Evolutionary conservation across 169 alveolate genomes (phyloP).

Genomic region (Sarcocystis neurona): DNA sequence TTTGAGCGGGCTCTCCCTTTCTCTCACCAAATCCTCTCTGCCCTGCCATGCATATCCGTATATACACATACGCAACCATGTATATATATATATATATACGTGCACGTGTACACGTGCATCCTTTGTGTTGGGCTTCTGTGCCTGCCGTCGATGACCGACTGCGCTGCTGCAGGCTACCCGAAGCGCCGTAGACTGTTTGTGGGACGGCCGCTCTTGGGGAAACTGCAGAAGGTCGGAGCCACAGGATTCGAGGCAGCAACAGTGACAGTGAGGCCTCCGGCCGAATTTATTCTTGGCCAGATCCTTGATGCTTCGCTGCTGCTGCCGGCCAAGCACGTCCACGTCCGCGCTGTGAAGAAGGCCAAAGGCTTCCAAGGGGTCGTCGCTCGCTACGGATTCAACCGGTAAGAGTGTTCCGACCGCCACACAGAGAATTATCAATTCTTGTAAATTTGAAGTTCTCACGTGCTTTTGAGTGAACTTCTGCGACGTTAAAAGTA

Average conservation of each 20-base stretch:
- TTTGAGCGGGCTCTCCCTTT: no score
- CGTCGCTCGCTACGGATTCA: constrained; percentile 91
- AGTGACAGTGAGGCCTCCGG: constrained; percentile 79
- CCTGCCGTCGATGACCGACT: no score
- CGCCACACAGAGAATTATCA: no score
- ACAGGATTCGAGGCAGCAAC: constrained; percentile 37
- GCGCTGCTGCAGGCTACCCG: constrained; percentile 32
- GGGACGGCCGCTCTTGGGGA: constrained; percentile 24
- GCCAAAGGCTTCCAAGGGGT: constrained; percentile 93
- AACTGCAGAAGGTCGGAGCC: constrained; percentile 38
- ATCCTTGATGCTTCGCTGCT: constrained; percentile 82
- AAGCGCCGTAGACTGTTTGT: constrained; percentile 20
- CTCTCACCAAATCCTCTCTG: no score
- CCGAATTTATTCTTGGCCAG: constrained; percentile 83
- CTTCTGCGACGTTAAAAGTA: background rate
- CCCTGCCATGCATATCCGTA: no score
- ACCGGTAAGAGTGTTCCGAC: constrained; percentile 70
- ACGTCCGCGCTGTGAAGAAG: constrained; percentile 85
- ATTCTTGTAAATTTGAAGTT: background rate
- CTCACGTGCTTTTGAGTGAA: background rate
- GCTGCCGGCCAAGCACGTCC: constrained; percentile 85
- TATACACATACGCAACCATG: no score
- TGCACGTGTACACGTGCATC: no score
- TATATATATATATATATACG: no score
- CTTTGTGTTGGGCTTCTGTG: no score